Evolutionary conservation across 495 filamentous ascomycete species (phyloP).

Genomic region (Aspergillus cavernicola): DNA sequence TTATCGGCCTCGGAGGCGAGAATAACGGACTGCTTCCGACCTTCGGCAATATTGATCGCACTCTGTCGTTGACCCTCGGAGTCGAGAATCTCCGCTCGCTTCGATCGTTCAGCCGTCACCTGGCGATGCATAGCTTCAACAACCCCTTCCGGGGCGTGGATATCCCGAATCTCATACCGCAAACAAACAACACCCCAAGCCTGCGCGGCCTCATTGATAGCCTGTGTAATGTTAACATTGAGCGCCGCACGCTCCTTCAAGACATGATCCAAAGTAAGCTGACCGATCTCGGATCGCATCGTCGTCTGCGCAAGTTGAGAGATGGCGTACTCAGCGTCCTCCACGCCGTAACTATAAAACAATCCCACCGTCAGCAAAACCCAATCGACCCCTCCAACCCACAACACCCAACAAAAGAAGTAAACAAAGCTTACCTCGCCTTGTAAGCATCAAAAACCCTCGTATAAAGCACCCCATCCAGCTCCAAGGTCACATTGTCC

Average conservation of each 20-base stretch:
- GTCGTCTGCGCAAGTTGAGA: constrained; percentile 96
- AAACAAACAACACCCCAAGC: constrained; percentile 96
- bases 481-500: constrained; percentile 94
- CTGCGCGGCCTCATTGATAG: constrained; percentile 95
- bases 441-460: constrained; percentile 97
- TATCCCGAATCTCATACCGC: constrained; percentile 96
- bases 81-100: constrained; percentile 95
- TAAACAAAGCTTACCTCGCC: constrained; percentile 59
- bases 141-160: constrained; percentile 89
- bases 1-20: constrained; percentile 90
- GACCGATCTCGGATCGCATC: constrained; percentile 97
- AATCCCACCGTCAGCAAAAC: constrained; percentile 10
- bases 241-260: constrained; percentile 92
- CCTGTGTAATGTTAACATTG: constrained; percentile 94
- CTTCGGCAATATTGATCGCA: constrained; percentile 98
- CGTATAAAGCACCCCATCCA: constrained; percentile 94
- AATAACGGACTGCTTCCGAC: constrained; percentile 91
- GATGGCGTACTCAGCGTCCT: constrained; percentile 98
- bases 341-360: constrained; percentile 81
- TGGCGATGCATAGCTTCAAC: constrained; percentile 97
- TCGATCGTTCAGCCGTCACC: constrained; percentile 92
- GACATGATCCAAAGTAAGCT: constrained; percentile 93
- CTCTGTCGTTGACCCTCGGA: constrained; percentile 92
- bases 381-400: too few relatives aligned
- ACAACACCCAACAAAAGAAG: not conserved